Evolutionary conservation across 768 basidiomycete species (phyloP), one percentile per base, ranked within the genome.

Genomic region (Agrocybe chaxingu): DNA sequence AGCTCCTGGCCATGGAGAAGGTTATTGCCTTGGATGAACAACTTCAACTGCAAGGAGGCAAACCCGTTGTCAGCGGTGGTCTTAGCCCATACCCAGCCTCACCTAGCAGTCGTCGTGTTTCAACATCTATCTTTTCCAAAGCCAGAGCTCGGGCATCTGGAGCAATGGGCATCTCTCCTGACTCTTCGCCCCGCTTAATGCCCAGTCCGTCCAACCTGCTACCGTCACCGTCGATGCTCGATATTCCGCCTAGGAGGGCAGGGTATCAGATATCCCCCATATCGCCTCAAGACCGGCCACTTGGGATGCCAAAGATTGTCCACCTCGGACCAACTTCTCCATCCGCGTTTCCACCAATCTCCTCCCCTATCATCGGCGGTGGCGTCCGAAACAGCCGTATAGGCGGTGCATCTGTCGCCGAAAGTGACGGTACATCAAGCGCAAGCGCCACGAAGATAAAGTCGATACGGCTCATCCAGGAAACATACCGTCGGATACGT

Each of bases 1-100:
- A 84, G 19, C 66, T 81, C 2, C 77, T 87, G 51, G 68, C 79
- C n/a, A 78, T 79, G 56, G 85, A 87, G 63, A 87, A 84, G 57
- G 71, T 85, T 1, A 69, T 75, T 0, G 61, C 69, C 9, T 66
- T 90, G 7, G 75, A 84, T 52, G 67, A 74, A 36, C 78, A 82
- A 34, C 70, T 88, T 12, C 68, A 67, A 8, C 53, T 58, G 32
- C 66, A 70, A 41, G 18, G 48, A 2, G 13, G 54, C 16, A 24
- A 24, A 24, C 24, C 24, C 24, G 1, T 24, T 5, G 42, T 51
- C 12, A 61, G 51, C 19, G 42, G 52, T 16, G 54, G 45, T 1
- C 51, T 42, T 19, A 62, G 60, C 42, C 61, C 68, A 24, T 53
- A 47, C 42, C 60, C 52, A 36, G 42, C 57, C 35, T 66, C 62